A percentile compares a stretch with the other conserved stretches of the same genome.
Conservation (phyloP, 495 filamentous ascomycete genomes). For the Lentithecium fluviatile region DNA sequence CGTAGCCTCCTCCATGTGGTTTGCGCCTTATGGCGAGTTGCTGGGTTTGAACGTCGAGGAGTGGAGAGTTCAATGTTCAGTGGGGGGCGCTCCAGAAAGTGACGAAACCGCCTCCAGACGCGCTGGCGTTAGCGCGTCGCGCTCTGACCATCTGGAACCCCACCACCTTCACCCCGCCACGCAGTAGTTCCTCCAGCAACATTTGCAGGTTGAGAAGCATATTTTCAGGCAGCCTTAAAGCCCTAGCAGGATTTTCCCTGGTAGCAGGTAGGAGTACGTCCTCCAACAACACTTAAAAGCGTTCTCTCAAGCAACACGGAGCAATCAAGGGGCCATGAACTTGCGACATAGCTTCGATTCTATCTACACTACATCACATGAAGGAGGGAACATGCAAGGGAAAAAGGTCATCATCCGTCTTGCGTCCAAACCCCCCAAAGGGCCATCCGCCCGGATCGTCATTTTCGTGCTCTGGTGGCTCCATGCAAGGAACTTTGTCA, state of each 20-base stretch:
- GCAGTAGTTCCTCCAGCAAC: too few species aligned
- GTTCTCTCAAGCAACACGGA: too few species aligned
- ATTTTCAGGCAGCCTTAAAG: too few species aligned
- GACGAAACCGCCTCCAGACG: not conserved
- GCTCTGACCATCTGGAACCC: not conserved
- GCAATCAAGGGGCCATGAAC: too few species aligned
- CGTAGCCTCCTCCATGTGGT: not conserved
- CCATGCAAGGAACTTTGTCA: slow-evolving; percentile 17
- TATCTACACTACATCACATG: slow-evolving; percentile 35
- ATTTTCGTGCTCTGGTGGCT: slow-evolving; percentile 19
- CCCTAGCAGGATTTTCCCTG: too few species aligned
- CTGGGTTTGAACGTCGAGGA: too few species aligned
- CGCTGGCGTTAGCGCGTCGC: not conserved
- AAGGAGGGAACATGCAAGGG: slow-evolving; percentile 27
- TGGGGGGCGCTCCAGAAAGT: too few species aligned
- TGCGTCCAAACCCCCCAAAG: slow-evolving; percentile 1
- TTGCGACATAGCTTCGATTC: slow-evolving; percentile 27
- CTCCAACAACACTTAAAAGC: too few species aligned
- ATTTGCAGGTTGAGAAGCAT: too few species aligned
- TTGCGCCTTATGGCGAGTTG: too few species aligned
- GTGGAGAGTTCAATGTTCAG: too few species aligned
- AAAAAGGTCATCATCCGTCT: slow-evolving; percentile 26
- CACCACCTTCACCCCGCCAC: slow-evolving; percentile 1
- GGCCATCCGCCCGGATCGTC: slow-evolving; percentile 24
- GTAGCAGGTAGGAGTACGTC: too few species aligned